Evolutionary conservation across 352 stramenopile species (phyloP), one percentile per base, ranked within the genome.

Genomic region (Phytopythium helicoides): DNA sequence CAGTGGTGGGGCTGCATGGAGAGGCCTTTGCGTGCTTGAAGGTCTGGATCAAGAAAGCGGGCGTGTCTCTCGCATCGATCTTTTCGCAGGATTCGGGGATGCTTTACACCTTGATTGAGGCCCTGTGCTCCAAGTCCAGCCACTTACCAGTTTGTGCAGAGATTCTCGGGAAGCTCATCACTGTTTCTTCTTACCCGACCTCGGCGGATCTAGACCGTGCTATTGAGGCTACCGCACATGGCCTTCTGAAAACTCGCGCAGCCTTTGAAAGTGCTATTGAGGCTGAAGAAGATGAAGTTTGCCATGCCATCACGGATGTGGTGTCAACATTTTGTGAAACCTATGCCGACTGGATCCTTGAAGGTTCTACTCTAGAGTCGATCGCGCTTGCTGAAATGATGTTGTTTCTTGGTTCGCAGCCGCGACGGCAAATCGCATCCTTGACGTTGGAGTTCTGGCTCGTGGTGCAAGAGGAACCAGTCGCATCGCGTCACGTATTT

Each of bases 371-470:
- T 16, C 62, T 62, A 1, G 73, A 87, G 62, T 61, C 66, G 15
- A 39, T 67, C 19, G 70, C 62, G 14, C 44, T 88, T 2, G 76
- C 67, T 7, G 66, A 84, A 11, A 45, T 87, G 8, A 84, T 90
- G 80, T 60, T 90, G 16, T 67, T 65, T 42, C 62, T 90, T 19
- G 64, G 73, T 21, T 56, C 68, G 11, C 75, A 88, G 16, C 74
- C 76, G 3, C 76, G 72, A n/a, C 74, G 80, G 7, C 76, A 88
- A 54, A 90, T 90, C 28, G 76, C 80, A 22, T 87, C 76, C 12
- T 63, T 90, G 26, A 87, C 80, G 19, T 64, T 90, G 2, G 80
- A 90, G 51, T 90, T 90, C 50, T 90, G 80, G 80, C 50, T 87
- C 5, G 47, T 88, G 1, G 71, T 87, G 36, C 74, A 87, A 38